Evolutionary conservation across 805 yeast genomes (phyloP).

Genomic region (Maudiozyma bulderi): DNA sequence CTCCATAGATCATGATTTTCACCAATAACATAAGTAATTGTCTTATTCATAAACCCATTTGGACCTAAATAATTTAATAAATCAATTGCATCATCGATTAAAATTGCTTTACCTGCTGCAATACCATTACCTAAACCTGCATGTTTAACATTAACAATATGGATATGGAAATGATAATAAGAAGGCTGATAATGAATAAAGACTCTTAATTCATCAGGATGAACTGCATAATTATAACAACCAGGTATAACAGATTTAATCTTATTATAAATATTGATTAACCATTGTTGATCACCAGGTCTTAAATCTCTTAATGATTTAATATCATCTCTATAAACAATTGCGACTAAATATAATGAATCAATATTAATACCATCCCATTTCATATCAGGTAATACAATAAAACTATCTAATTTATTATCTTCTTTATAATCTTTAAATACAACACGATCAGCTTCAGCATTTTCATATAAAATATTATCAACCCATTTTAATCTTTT

Average conservation of each 20-base stretch:
- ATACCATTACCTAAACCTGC: conserved; percentile 62
- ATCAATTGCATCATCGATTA: conserved; percentile 75
- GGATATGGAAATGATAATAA: conserved; percentile 91
- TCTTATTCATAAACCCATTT: conserved; percentile 48
- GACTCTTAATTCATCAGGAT: conserved; percentile 51
- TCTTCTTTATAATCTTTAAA: conserved; percentile 45
- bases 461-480: conserved; percentile 71
- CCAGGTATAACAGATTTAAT: conserved; percentile 40
- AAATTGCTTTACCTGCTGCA: conserved; percentile 68
- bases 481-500: conserved; percentile 82
- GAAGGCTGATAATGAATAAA: conserved; percentile 94
- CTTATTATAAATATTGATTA: conserved; percentile 37
- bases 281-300: conserved; percentile 46
- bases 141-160: conserved; percentile 66
- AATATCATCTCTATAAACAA: conserved; percentile 61
- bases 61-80: conserved; percentile 44
- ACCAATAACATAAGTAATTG: conserved; percentile 58
- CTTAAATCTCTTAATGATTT: conserved; percentile 69
- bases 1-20: conserved; percentile 74
- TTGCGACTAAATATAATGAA: conserved; percentile 66
- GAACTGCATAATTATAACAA: conserved; percentile 36
- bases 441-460: conserved; percentile 75
- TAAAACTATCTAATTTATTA: conserved; percentile 46
- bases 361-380: conserved; percentile 77
- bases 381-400: conserved; percentile 88